These are phyloP conservation scores for Lepidium sativum DNA, from an alignment of 345 rosid species.

Conservation along the genomic window DNA sequence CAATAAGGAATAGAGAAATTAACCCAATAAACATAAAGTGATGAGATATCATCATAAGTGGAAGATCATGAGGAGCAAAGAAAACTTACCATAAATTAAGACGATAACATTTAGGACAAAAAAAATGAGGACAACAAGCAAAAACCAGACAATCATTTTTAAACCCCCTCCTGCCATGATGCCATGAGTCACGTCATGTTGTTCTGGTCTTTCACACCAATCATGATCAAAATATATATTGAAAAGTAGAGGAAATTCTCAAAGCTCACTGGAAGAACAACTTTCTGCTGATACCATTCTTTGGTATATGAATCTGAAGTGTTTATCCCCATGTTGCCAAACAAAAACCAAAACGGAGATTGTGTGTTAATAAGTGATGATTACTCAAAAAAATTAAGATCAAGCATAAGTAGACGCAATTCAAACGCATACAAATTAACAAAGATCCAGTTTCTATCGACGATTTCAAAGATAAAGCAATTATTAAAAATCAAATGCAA, in stretches of 20 bases:
- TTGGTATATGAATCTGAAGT: constrained; percentile 48
- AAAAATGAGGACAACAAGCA: constrained; percentile 83
- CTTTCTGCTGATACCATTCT: constrained; percentile 85
- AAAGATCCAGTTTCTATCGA: no score
- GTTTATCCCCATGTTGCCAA: constrained; percentile 61
- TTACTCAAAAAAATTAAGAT: no score
- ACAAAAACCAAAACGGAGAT: background rate
- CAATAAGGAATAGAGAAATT: background rate
- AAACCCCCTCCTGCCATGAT: constrained; percentile 92
- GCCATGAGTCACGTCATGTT: constrained; percentile 88
- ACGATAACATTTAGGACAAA: constrained; percentile 66
- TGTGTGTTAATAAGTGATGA: no score
- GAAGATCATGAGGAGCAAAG: background rate
- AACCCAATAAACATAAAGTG: constrained; percentile 47
- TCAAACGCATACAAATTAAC: no score
- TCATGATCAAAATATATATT: constrained; percentile 69
- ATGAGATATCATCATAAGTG: background rate
- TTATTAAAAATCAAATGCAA: no score
- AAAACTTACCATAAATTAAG: constrained; percentile 61
- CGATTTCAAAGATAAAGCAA: no score
- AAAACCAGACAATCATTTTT: constrained; percentile 76
- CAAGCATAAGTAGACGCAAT: no score
- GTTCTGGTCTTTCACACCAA: constrained; percentile 88
- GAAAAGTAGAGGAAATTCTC: constrained; percentile 81
- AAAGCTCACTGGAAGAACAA: constrained; percentile 94